Evolutionary conservation across 306 rosid genomes (phyloP), one percentile per base, ranked within the genome.

Genomic region (Fagus crenata): DNA sequence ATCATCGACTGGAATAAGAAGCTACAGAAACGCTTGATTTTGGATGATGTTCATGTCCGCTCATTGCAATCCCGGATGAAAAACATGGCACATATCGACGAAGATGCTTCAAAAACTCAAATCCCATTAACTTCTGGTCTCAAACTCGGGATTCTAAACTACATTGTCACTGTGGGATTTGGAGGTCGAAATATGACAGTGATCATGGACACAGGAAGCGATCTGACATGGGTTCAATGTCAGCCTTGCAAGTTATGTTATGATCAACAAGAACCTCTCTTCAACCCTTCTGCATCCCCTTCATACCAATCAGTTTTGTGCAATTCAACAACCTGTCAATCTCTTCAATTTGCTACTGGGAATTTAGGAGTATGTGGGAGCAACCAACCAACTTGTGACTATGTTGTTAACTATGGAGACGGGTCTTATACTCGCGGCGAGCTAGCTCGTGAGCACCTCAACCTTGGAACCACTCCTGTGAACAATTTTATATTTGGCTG

Each of bases 171-270:
- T 9, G 75, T 92, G 71, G 88, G 78, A 73, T 39, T 92, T 14
- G 91, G 95, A 7, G 77, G 76, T 39, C 85, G 77, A 74, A 89
- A 92, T 56, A 77, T 85, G 86, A 89, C 94, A 1, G 87, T 94
- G 73, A 87, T 90, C 53, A 93, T 94, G 49, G 97, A 94, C 86
- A 92, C 97, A 2, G 98, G 97, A 82, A 94, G 98, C 64, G 97
- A 92, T 67, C 77, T 94, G 53, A 90, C 95, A 37, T 92, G 96
- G 96, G 86, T 92, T 72, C 96, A 94, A 76, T 94, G 97, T 84
- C 80, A 78, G 37, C 98, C 98, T 11, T 92, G 98, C 88, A 78
- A 76, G 73, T 60, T 82, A 39, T 94, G 98, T 73, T 94, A 92
- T 53, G 77, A 79, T 78, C 97, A 92, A 78, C 90, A 79, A 72